phyloP scores from a whole-genome alignment of 805 yeast genomes.

The Vanderwaltozyma tropicalis region DNA sequence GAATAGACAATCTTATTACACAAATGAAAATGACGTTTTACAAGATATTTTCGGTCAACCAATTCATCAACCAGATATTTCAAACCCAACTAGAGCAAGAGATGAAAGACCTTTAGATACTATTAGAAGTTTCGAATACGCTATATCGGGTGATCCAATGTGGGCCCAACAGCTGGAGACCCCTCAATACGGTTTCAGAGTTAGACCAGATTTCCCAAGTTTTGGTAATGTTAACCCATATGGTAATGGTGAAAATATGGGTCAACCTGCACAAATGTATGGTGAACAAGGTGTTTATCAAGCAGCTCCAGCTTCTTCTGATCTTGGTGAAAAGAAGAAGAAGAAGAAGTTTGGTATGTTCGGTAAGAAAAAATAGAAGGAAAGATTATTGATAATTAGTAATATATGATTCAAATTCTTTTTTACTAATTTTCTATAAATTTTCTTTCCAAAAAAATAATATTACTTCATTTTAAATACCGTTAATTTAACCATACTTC shows the following conservation, averaged over 20 bases:
- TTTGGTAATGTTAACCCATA: conserved; percentile 22
- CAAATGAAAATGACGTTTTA: conserved; percentile 36
- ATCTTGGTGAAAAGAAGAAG: conserved; percentile 33
- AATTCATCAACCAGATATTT: conserved; percentile 69
- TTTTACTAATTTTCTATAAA: background rate
- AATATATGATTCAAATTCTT: background rate
- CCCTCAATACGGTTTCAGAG: conserved; percentile 71
- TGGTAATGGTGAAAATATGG: conserved; percentile 10
- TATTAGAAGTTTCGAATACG: conserved; percentile 83
- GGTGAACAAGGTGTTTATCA: conserved; percentile 51
- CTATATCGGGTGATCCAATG: conserved; percentile 68
- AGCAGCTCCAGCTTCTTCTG: conserved; percentile 32
- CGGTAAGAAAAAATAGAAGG: conserved; percentile 50
- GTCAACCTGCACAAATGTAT: conserved; percentile 23
- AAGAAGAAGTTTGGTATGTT: conserved; percentile 77
- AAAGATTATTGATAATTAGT: background rate
- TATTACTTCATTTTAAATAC: too few species aligned
- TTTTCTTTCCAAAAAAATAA: background rate
- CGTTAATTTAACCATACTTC: background rate
- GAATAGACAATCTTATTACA: conserved; percentile 31
- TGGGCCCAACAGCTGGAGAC: conserved; percentile 78
- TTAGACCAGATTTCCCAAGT: conserved; percentile 55
- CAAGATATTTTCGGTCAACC: conserved; percentile 78
- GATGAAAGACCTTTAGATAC: conserved; percentile 97
- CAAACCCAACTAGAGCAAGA: conserved; percentile 87